Evolutionary conservation across 1,139 yeast species (phyloP).

Genomic region (Saccharomycopsis crataegensis): DNA sequence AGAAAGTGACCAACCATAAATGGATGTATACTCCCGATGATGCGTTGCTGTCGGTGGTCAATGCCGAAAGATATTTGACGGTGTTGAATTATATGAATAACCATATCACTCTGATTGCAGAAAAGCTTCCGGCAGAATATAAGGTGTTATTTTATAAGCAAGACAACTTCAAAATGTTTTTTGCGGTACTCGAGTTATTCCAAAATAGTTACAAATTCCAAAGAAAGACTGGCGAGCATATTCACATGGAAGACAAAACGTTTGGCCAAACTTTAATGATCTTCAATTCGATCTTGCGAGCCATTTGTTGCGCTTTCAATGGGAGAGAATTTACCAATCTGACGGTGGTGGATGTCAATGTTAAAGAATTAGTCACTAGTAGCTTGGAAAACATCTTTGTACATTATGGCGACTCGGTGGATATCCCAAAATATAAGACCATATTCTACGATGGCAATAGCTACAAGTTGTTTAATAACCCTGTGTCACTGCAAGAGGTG

Average conservation of each 20-base stretch:
- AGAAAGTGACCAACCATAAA: background rate
- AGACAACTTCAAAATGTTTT: background rate
- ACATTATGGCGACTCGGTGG: background rate
- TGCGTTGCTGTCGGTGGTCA: background rate
- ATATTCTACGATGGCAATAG: background rate
- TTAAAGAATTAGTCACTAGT: background rate
- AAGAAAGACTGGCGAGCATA: constrained; percentile 64
- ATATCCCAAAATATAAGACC: background rate
- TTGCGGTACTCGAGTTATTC: constrained; percentile 29
- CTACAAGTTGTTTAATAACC: constrained; percentile 27
- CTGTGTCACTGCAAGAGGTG: constrained; percentile 41
- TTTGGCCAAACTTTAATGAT: constrained; percentile 40
- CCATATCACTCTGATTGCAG: constrained; percentile 28
- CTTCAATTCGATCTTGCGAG: background rate
- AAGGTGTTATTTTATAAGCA: constrained; percentile 24
- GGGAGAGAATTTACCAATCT: constrained; percentile 3
- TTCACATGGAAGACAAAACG: constrained; percentile 45
- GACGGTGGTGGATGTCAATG: background rate
- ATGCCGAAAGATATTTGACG: constrained; percentile 4
- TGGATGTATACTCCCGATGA: constrained; percentile 34
- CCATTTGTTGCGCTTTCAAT: constrained; percentile 3
- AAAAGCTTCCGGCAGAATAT: constrained; percentile 29
- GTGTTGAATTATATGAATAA: constrained; percentile 25
- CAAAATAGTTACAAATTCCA: constrained; percentile 51
- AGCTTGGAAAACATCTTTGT: background rate